A percentile compares a stretch with the other conserved stretches of the same genome.
Evolutionary conservation across 2,329 filamentous ascomycete genomes (phyloP).

Genomic region (Penicillium hordei): DNA sequence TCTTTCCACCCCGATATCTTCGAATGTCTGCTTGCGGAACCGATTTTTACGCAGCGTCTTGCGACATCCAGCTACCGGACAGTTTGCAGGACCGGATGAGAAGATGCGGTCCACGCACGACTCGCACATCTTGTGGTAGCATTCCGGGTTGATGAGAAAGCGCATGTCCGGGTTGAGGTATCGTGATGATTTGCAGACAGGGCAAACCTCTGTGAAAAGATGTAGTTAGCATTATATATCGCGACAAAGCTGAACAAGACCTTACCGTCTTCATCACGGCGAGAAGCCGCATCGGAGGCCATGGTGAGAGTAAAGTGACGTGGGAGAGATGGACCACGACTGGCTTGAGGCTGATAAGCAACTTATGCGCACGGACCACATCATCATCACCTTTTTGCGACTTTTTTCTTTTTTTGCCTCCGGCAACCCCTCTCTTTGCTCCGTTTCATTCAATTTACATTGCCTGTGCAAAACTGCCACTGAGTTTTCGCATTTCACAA

Average conservation of each 20-base stretch:
- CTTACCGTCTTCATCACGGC: constrained; percentile 46
- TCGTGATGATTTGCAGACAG: constrained; percentile 93
- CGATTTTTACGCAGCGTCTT: constrained; percentile 80
- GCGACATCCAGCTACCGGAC: constrained; percentile 84
- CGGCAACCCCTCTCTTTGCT: background rate
- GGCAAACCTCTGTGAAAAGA: constrained; percentile 70
- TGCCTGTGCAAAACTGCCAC: background rate
- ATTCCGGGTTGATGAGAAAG: constrained; percentile 96
- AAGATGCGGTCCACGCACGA: constrained; percentile 95
- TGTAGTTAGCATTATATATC: constrained; percentile 9
- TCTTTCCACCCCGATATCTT: constrained; percentile 80
- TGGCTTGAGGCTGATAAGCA: constrained; percentile 13
- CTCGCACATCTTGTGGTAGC: constrained; percentile 98
- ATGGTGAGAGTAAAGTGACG: constrained; percentile 14
- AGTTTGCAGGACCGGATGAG: constrained; percentile 84
- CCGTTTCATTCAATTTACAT: background rate
- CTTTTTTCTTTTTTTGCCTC: constrained; percentile 14
- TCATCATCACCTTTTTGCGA: constrained; percentile 9
- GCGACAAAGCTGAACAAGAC: background rate
- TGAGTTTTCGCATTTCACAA: background rate
- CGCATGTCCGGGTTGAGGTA: constrained; percentile 93
- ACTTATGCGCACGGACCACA: constrained; percentile 27
- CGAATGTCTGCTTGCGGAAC: constrained; percentile 87
- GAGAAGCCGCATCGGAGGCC: constrained; percentile 34
- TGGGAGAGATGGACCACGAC: constrained; percentile 4